A percentile compares a stretch with the other conserved stretches of the same genome.
Conservation (phyloP, 2,329 filamentous ascomycete genomes). For the Aspergillus awamori region DNA sequence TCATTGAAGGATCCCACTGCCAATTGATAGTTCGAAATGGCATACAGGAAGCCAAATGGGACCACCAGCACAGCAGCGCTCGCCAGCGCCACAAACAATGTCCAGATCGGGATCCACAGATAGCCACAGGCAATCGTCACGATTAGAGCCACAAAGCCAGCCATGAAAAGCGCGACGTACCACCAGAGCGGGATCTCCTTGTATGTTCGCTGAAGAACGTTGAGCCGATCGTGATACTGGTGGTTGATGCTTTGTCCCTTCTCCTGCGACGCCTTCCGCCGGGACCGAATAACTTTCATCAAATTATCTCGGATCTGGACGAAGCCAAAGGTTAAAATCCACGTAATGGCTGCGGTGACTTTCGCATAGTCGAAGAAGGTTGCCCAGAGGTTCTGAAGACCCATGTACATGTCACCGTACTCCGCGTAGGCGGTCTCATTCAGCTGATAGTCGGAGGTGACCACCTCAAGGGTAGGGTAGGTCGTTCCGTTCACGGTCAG, state of each 20-base stretch:
- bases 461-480: constrained; percentile 49
- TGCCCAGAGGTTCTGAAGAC: constrained; percentile 60
- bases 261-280: constrained; percentile 29
- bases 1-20: constrained; percentile 64
- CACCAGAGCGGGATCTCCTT: constrained; percentile 63
- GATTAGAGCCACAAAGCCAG: constrained; percentile 55
- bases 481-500: constrained; percentile 54
- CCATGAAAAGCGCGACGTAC: constrained; percentile 56
- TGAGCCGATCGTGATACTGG: constrained; percentile 62
- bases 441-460: constrained; percentile 50
- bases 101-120: constrained; percentile 63
- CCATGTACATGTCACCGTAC: constrained; percentile 60
- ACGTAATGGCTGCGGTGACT: constrained; percentile 60
- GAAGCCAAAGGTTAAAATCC: constrained; percentile 61
- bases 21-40: constrained; percentile 58
- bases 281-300: constrained; percentile 47
- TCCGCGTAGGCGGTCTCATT: constrained; percentile 53
- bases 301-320: constrained; percentile 52
- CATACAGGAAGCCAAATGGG: constrained; percentile 63
- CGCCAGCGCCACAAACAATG: constrained; percentile 59
- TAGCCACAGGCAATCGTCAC: constrained; percentile 55
- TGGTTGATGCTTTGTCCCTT: constrained; percentile 51
- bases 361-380: constrained; percentile 66
- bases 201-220: constrained; percentile 60
- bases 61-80: constrained; percentile 60